Evolutionary conservation across 495 filamentous ascomycete species (phyloP), one percentile per base, ranked within the genome.

Genomic region (Collariella sp.): DNA sequence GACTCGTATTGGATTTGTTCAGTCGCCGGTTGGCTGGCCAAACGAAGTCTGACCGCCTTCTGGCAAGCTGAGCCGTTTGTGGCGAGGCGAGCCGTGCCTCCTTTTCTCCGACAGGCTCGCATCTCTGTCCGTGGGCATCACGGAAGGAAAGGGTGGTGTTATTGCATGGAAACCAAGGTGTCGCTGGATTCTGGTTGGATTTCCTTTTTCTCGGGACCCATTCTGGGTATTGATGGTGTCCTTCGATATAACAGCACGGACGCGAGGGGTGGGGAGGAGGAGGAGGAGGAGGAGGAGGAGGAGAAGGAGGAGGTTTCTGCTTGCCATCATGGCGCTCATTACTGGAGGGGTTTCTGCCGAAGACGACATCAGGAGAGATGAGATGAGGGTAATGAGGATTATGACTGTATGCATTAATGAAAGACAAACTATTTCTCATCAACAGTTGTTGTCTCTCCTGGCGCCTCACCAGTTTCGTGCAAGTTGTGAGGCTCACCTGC

Each of bases 361-460:
- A 19, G 33, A 38, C 22, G 26, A 40, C 13, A 39, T 29, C 34
- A 39, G 18, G 22, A 18, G 23, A 12, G 42, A 26, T 24, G 49
- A 12, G 42, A 26, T 24, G 49, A 26, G 53, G 50, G 43, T 57
- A 24, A 62, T 57, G 57, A 60, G 43, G 50, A 40, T 63, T 29
- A 63, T 60, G 61, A 63, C 46, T 63, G 61, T 60, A 63, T 50
- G 60, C 53, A 54, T n/a, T 59, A 57, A 60, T 62, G 54, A 57
- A 52, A 31, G 41, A 38, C 50, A 18, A 35, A 57, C 41, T 57
- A 40, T 53, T 33, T 9, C 44, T 45, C 31, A 15, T 33, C 24
- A 33, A 44, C 29, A 22, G 11, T n/a, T 10, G 3, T 24, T 44
- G 19, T 29, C 4, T 0, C 20, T 3, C 35, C 15, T 38, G n/a